Evolutionary conservation across 768 basidiomycete genomes (phyloP).

Genomic region (Clitopilus passeckerianus): DNA sequence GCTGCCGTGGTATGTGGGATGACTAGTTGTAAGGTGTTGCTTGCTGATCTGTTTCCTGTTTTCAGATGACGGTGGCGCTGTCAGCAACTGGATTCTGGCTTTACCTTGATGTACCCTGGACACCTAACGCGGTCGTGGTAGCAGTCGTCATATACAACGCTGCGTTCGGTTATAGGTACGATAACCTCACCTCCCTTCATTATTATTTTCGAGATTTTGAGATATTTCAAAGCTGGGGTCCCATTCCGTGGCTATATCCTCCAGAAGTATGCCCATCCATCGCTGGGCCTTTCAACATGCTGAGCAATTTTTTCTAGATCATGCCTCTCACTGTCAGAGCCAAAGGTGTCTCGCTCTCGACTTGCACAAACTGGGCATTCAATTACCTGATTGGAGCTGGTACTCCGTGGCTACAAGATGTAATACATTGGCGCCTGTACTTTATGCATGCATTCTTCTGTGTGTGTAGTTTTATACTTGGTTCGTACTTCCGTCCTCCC

Average conservation of each 20-base stretch:
- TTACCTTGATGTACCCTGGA: conserved; percentile 81
- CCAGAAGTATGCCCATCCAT: conserved; percentile 51
- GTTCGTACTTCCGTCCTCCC: conserved; percentile 21
- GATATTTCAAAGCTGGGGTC: conserved; percentile 62
- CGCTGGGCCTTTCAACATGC: background rate
- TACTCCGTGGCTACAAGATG: conserved; percentile 83
- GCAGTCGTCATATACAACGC: conserved; percentile 92
- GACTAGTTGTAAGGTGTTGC: background rate
- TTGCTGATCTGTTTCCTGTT: background rate
- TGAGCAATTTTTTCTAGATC: conserved; percentile 41
- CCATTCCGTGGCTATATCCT: conserved; percentile 83
- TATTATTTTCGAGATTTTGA: background rate
- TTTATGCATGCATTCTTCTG: conserved; percentile 97
- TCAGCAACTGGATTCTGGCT: conserved; percentile 88
- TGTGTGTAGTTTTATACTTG: conserved; percentile 76
- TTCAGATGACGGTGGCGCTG: conserved; percentile 79
- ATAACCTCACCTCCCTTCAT: background rate
- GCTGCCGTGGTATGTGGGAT: conserved; percentile 60
- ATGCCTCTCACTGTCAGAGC: conserved; percentile 86
- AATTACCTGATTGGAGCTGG: conserved; percentile 87
- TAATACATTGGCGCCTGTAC: conserved; percentile 90
- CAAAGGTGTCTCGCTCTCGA: conserved; percentile 91
- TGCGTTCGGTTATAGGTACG: conserved; percentile 81
- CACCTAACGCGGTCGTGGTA: conserved; percentile 82
- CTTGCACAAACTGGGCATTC: conserved; percentile 86